Base-by-base conservation (phyloP, 805 yeast genomes). In the Saturnispora kantuleensis region DNA sequence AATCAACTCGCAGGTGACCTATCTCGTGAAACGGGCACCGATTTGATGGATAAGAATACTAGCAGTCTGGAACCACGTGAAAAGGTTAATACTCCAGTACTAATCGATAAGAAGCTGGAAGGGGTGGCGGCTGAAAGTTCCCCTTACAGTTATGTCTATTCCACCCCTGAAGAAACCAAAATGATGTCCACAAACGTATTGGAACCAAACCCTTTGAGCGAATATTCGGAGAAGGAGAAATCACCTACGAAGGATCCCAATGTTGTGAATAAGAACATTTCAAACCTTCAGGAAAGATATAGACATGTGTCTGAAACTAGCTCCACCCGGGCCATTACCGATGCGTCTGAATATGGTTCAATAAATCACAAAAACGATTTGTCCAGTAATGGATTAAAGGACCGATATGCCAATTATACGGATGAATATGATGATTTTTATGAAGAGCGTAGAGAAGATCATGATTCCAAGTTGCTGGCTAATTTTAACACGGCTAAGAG, bases 141-240 rank as follows among this genome's bases (percentile, higher is more conserved):
- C 16, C 46, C 46, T 2, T 49, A 49, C 18, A 39, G 49, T 12
- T 13, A 46, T 36, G 45, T 49, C 13, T 48, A 46, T 38, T 34
- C 47, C 28, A 35, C 35, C 5, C 18, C 30, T 4, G 30, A 44
- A n/a, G 37, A 35, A 9, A 5, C 31, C 2, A 37, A 39, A 31
- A 36, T 36, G 15, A 31, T 31, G 10, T 31, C 18, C 12, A 17
- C 34, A 17, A 28, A 42, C 31, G 39, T 15, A 15, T 18, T 34
- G 37, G 16, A n/a, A 12, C 15, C 11, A 34, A 21, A 21, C 8
- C 26, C 26, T 21, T 21, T 21, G 26, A 21, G 26, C 8, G 26
- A 21, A 6, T 21, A 21, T 21, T 21, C 26, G 8, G 26, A 21
- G 26, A 21, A 6, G 26, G 26, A 21, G 26, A 21, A 21, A 21